Evolutionary conservation across 331 rosid genomes (phyloP).

Genomic region (Rhamnella rubrinervis): DNA sequence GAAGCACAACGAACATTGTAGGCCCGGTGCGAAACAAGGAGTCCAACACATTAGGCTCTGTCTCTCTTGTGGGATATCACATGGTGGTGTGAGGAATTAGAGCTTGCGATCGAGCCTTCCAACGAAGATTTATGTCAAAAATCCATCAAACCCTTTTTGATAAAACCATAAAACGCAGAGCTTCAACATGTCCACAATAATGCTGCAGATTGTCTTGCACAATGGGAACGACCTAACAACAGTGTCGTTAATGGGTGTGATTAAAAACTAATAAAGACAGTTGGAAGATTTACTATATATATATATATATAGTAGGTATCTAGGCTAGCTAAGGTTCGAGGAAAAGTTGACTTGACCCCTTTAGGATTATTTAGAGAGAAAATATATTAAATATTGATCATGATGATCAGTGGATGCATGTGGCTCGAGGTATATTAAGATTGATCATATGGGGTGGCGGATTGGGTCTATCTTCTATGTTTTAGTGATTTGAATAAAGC

Average conservation of each 20-base stretch:
- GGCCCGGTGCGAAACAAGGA: conserved; percentile 56
- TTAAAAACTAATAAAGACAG: conserved; percentile 43
- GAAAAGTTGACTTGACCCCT: conserved; percentile 5
- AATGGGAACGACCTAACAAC: conserved; percentile 35
- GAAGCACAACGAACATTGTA: conserved; percentile 55
- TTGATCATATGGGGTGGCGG: too few species aligned
- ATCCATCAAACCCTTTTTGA: background rate
- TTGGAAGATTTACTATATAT: conserved; percentile 33
- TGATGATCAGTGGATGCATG: background rate
- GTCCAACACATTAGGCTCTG: conserved; percentile 39
- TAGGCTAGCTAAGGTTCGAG: background rate
- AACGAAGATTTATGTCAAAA: conserved; percentile 7
- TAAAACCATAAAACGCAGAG: background rate
- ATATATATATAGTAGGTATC: background rate
- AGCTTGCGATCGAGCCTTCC: too few species aligned
- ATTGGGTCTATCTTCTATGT: background rate
- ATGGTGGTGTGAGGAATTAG: conserved; percentile 22
- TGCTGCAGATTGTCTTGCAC: conserved; percentile 44
- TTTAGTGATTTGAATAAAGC: conserved; percentile 15
- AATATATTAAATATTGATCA: too few species aligned
- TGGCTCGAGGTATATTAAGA: conserved; percentile 3
- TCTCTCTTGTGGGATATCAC: conserved; percentile 50
- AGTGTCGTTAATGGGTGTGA: conserved; percentile 27
- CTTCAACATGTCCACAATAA: conserved; percentile 42
- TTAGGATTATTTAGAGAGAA: too few species aligned